Base-by-base conservation (phyloP, 176 grass and related monocot species). In the Elymus sibiricus region DNA sequence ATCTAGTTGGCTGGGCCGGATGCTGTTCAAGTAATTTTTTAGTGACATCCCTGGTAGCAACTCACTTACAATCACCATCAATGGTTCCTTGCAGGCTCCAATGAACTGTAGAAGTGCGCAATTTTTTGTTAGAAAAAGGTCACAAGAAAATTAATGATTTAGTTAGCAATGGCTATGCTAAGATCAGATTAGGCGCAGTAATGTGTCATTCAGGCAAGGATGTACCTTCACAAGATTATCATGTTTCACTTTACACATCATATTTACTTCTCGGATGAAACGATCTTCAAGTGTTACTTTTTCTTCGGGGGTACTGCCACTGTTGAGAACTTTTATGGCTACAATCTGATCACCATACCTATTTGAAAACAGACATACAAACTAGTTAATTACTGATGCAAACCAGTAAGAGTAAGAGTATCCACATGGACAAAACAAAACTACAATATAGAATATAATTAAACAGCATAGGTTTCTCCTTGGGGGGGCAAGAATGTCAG, bases 31-130 rank as follows among this genome's bases (percentile, higher is more conserved):
- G 82, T 96, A 99, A 61, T 80, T 94, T 76, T 95, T 93, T 46
- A 99, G 70, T 29, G 97, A 99, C 78, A 93, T 95, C 82, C 97
- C 97, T 51, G 83, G 94, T 51, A 99, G 70, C 69, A 99, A 85
- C 53, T 99, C 97, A 6, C 94, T 99, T 22, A 94, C 97, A 79
- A 99, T 95, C 63, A 99, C 97, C 97, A 99, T 99, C 71, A 96
- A 68, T 70, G 97, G 97, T 58, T 99, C 97, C 86, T 99, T 99
- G 83, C 97, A 99, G 76, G 97, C 94, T 85, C 97, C 97, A 68
- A 99, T 85, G 46, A 99, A 96, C 97, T 99, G 65, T 9, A 85
- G 7, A 73, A 64, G 32, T 85, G 83, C 9, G 74, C 5, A 77
- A 40, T 61, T 10, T 22, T n/a, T 63, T 74, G 32, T 21, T 1